Evolutionary conservation across 1,284 basidiomycete genomes (phyloP), one percentile per base, ranked within the genome.

Genomic region (Bjerkandera adusta): DNA sequence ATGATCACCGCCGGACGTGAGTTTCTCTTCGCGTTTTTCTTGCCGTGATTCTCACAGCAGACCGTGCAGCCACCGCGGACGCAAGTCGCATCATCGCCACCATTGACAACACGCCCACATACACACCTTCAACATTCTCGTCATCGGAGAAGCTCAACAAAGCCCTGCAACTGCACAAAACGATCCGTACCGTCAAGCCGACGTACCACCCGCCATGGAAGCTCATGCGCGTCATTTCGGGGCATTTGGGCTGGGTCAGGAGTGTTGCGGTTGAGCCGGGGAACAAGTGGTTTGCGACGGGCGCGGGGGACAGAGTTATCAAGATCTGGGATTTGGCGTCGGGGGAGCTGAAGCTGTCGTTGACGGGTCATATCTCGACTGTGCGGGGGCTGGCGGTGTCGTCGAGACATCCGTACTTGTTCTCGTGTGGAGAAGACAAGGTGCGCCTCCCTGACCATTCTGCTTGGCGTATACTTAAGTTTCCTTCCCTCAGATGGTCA

Each of bases 291-390:
- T 99, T 99, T 56, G 96, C 92, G 0, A 96, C 94, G 0, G 96
- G 96, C 49, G 96, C 96, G 0, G 97, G 97, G 5, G 96, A 99
- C 68, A 83, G 96, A 26, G 94, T 99, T 38, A 92, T 99, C 68
- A 99, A 99, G 73, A 94, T 99, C n/a, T 99, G 96, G 96, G 95
- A 99, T 65, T 66, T 99, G 55, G 97, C 97, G 5, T 90, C 85
- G 5, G 96, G 96, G 25, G 94, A 97, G 68, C 75, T 99, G 61
- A 98, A 95, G 68, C 72, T 99, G 32, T 94, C 90, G 35, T 71
- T 99, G 57, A 99, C 97, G 3, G 96, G 97, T 6, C 96, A 99
- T 65, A 99, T 99, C 46, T 95, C 92, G 24, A 97, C 96, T 1
- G 94, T 99, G 18, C 80, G 97, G 34, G 96, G 96, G 0, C 68